These are phyloP conservation scores for Talaromyces sp. DNA, from an alignment of 2,329 filamentous ascomycete genomes.

Conservation along the genomic window DNA sequence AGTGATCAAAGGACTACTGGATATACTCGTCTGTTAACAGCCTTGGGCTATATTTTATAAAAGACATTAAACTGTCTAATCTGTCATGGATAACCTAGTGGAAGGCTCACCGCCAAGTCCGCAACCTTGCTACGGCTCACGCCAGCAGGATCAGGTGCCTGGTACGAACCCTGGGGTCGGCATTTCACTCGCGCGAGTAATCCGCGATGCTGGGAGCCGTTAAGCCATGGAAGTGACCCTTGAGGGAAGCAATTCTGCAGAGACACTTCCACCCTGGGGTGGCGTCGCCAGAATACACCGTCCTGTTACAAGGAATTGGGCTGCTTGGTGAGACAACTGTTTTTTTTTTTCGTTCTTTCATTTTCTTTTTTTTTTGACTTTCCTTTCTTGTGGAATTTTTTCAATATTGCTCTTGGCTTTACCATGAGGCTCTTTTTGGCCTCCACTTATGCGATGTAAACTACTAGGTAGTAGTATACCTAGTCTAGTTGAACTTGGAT, in stretches of 20 bases:
- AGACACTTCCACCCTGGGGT: conserved; percentile 57
- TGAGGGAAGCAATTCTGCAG: conserved; percentile 64
- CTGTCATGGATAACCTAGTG: conserved; percentile 48
- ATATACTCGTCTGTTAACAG: no score
- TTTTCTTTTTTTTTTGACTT: not conserved
- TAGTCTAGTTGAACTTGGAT: no score
- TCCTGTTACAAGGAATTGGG: conserved; percentile 41
- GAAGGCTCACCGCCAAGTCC: conserved; percentile 40
- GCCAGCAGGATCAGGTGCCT: conserved; percentile 52
- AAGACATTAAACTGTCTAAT: conserved; percentile 21
- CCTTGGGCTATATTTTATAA: not conserved
- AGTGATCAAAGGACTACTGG: no score
- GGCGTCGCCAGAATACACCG: conserved; percentile 59
- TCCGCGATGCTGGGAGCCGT: conserved; percentile 56
- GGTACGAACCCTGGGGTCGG: conserved; percentile 59
- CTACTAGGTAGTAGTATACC: no score
- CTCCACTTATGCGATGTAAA: no score
- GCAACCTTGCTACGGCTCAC: conserved; percentile 40
- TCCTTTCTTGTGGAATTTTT: no score
- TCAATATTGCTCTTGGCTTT: no score
- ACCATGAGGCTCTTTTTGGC: no score
- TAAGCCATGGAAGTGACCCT: conserved; percentile 59
- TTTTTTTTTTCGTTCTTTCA: conserved; percentile 27
- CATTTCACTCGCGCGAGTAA: conserved; percentile 58
- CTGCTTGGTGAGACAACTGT: conserved; percentile 41